phyloP scores from a whole-genome alignment of 2,329 filamentous ascomycete genomes.

The Cercospora sp. region DNA sequence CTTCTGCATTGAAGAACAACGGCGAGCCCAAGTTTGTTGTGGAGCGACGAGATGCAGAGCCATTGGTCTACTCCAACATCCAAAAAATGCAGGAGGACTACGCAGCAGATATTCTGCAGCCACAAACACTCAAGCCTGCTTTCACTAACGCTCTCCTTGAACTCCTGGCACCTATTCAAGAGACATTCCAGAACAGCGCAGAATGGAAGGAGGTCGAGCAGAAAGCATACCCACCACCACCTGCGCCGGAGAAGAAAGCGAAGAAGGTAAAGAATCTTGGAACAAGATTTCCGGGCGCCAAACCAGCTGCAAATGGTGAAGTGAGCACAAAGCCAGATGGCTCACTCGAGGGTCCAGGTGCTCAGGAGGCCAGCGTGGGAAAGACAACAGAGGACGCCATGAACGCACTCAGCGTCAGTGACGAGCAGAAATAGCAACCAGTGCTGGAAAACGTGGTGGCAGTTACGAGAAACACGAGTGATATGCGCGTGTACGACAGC shows the following conservation, averaged over 20 bases:
- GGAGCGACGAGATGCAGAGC: conserved; percentile 64
- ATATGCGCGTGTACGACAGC: neutral
- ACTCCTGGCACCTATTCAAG: conserved; percentile 75
- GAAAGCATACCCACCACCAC: conserved; percentile 76
- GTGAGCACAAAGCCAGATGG: conserved; percentile 50
- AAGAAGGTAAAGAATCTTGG: conserved; percentile 74
- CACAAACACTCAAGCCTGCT: conserved; percentile 84
- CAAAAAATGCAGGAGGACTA: conserved; percentile 78
- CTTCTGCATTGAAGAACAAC: conserved; percentile 59
- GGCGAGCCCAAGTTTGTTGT: conserved; percentile 65
- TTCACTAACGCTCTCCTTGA: conserved; percentile 70
- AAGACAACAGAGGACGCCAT: conserved; percentile 44
- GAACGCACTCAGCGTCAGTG: conserved; percentile 35
- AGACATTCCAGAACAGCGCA: conserved; percentile 65
- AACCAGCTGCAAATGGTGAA: conserved; percentile 27
- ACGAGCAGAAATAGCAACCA: conserved; percentile 25
- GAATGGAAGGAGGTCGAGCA: conserved; percentile 79
- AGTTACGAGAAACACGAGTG: neutral
- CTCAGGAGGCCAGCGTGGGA: conserved; percentile 46
- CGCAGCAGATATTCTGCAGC: conserved; percentile 64
- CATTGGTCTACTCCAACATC: conserved; percentile 77
- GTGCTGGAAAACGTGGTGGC: neutral
- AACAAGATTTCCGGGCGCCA: conserved; percentile 58
- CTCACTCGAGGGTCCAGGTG: conserved; percentile 45
- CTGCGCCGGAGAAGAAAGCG: conserved; percentile 64